Base-by-base conservation (phyloP, 1,284 basidiomycete genomes). In the Apiotrichum sp. region DNA sequence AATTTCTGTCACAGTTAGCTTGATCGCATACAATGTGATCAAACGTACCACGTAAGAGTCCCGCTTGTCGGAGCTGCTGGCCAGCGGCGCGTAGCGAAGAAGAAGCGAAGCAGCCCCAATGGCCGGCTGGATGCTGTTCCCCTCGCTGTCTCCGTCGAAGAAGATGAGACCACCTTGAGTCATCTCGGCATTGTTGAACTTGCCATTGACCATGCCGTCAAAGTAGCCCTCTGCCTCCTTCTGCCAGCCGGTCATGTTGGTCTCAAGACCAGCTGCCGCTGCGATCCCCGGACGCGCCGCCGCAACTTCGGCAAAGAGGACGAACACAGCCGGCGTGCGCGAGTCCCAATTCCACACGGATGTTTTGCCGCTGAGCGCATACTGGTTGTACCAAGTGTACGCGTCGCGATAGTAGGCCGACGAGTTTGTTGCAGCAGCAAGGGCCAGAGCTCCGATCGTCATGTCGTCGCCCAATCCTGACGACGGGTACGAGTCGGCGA, bases 341-440 rank as follows among this genome's bases (percentile, higher is more conserved):
- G 83, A 83, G 69, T 93, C 91, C 92, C 93, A 96, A 69, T 93
- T 93, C 77, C 93, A 88, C 6, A 87, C 85, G 5, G 78, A 74
- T 52, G 84, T 77, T 43, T 80, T 76, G 1, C 78, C 78, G 4
- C 76, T 74, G 0, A 91, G 79, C 14, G 78, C 71, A 66, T 83
- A 87, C 39, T 83, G 76, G 4, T 76, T 67, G 70, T 86, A 92
- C 66, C 82, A 82, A 3, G 74, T 67, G 65, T 84, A 79, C 0
- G 89, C 89, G 57, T 89, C 81, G 22, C 80, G 69, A 65, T 85
- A 88, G 54, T 84, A 79, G 13, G 78, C 74, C 14, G 82, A 78
- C 10, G 76, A 82, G 61, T 85, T 84, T n/a, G 79, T 80, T 1
- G 88, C 88, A 65, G 84, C 80, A 3, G 88, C 82, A 43, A 96